These are phyloP conservation scores for Lactarius vividus DNA, from an alignment of 768 basidiomycete genomes.

Conservation along the genomic window DNA sequence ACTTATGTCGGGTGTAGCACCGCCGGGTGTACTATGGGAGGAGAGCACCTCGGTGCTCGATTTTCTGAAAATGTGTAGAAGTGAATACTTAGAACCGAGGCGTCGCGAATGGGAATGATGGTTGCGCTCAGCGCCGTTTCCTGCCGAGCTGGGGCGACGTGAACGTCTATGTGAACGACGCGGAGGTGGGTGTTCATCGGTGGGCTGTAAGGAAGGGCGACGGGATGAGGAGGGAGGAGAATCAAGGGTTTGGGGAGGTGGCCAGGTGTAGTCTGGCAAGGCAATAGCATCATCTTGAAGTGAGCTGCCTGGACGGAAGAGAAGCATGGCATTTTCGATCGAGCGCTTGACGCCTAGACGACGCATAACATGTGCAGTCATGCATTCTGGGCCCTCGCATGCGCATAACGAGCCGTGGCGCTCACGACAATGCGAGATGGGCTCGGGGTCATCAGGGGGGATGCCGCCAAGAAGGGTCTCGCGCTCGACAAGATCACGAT, in stretches of 20 bases:
- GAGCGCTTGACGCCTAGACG: constrained; percentile 74
- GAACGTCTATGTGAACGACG: constrained; percentile 34
- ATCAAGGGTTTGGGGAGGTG: constrained; percentile 18
- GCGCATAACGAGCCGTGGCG: constrained; percentile 20
- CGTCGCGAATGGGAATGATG: constrained; percentile 45
- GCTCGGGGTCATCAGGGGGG: constrained; percentile 32
- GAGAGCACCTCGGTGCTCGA: constrained; percentile 36
- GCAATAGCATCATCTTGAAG: constrained; percentile 12
- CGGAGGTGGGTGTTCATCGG: constrained; percentile 28
- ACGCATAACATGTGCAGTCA: constrained; percentile 14
- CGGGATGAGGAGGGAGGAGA: constrained; percentile 2
- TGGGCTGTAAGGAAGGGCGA: constrained; percentile 15
- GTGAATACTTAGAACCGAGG: constrained; percentile 68
- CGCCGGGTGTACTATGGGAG: constrained; percentile 24
- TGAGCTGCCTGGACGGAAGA: constrained; percentile 15
- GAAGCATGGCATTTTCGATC: constrained; percentile 56
- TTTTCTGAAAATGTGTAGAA: constrained; percentile 74
- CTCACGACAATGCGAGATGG: constrained; percentile 38
- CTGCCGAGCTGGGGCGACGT: constrained; percentile 66
- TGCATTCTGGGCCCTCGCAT: constrained; percentile 17
- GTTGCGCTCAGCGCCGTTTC: constrained; percentile 51
- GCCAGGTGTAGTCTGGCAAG: constrained; percentile 12
- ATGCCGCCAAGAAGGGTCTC: constrained; percentile 27
- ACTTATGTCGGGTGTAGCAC: constrained; percentile 12
- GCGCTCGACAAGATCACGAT: constrained; percentile 58